Evolutionary conservation across 371 early-diverging fungal species (phyloP), one percentile per base, ranked within the genome.

Genomic region (Mucor racemosus): DNA sequence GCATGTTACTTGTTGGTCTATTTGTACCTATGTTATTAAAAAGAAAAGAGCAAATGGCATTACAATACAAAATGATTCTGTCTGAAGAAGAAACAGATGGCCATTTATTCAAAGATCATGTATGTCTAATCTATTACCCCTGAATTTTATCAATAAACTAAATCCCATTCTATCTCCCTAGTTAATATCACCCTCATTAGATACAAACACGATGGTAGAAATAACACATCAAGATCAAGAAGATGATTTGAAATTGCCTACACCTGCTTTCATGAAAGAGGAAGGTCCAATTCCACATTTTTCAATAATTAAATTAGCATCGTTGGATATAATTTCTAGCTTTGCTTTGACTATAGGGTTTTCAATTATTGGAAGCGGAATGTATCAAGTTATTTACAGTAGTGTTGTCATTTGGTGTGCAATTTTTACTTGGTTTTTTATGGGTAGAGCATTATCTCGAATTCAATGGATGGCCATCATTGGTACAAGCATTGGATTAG

Each of bases 321-420:
- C 78, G 7, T 72, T 90, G 66, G 93, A 92, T 63, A 86, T 90
- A 13, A 60, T 86, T 13, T 89, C 88, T 39, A 90, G 88, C 60
- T 81, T 88, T 55, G 71, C 87, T 59, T 80, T 90, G 15, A 92
- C 89, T 0, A 73, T 89, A 34, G 93, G 92, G 8, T 87, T 91
- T 64, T 89, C 89, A 17, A 79, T 86, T 56, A 81, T 91, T 42
- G 92, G 91, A n/a, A 87, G 87, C 57, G 91, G 92, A 42, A 87
- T 91, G 81, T 90, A 85, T 57, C 91, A 91, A 79, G 88, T 90
- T 9, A 88, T 90, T 53, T 91, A 93, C 67, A 86, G 88, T 60
- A 84, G 84, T 17, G 85, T 92, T n/a, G 89, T 92, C 7, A 87
- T 90, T 26, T 91, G 91, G 85, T 90, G 91, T 42, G 91, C 93